Percentiles rank a stretch among this genome's conserved stretches.
Conservation (phyloP, 345 rosid species). For the Citrus inodora region DNA sequence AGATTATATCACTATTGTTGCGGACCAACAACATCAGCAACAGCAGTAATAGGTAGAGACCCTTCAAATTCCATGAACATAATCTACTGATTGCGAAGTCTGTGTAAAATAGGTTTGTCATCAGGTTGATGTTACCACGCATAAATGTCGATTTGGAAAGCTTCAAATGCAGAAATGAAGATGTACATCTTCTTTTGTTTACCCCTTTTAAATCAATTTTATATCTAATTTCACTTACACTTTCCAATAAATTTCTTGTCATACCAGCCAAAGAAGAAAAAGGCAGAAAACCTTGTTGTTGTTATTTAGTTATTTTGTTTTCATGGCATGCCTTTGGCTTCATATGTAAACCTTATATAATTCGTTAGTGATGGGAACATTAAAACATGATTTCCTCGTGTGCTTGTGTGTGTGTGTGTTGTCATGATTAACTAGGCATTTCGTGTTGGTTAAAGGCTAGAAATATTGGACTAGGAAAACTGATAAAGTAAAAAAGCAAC, state of each 20-base stretch:
- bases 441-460: conserved; percentile 1
- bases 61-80: conserved; percentile 5
- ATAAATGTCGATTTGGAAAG: conserved; percentile 18
- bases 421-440: conserved; percentile 2
- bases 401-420: background rate
- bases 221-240: background rate
- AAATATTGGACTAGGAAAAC: background rate
- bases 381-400: background rate
- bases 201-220: background rate
- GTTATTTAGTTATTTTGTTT: background rate
- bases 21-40: conserved; percentile 41
- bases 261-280: background rate
- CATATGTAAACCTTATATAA: background rate
- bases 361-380: conserved; percentile 1
- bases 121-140: conserved; percentile 1
- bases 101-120: background rate
- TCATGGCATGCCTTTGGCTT: background rate
- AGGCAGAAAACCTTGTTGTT: background rate
- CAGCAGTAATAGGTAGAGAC: conserved; percentile 35
- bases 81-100: background rate
- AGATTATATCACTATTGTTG: conserved; percentile 52
- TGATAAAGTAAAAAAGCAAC: background rate
- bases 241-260: background rate
- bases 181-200: conserved; percentile 4
- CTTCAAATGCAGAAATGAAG: conserved; percentile 21